Conservation (phyloP, 2,329 filamentous ascomycete genomes). For the Fusarium sp. region DNA sequence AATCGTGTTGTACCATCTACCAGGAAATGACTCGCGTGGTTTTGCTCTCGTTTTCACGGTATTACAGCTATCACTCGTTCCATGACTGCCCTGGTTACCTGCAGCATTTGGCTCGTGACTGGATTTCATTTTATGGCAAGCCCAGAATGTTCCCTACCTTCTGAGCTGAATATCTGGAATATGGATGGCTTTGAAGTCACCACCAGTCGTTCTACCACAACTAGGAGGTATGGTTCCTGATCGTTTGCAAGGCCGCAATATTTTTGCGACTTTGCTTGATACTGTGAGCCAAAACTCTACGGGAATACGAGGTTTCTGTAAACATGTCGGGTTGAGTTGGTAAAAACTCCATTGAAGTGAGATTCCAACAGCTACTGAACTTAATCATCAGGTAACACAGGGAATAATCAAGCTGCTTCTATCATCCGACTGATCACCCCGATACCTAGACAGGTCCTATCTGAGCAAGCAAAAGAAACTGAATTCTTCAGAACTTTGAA, state of each 20-base stretch:
- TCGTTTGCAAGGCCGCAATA: not conserved
- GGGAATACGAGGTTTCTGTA: too few relatives aligned
- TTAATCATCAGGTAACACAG: not conserved
- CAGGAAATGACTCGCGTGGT: not conserved
- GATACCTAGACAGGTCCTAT: too few relatives aligned
- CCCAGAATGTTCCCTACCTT: not conserved
- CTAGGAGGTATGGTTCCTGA: not conserved
- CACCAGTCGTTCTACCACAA: not conserved
- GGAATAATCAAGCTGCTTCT: too few relatives aligned
- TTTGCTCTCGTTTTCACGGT: not conserved
- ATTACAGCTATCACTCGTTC: not conserved
- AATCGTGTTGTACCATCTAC: not conserved
- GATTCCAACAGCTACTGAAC: too few relatives aligned
- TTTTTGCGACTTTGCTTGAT: not conserved
- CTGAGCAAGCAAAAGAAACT: not conserved
- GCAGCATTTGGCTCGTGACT: not conserved
- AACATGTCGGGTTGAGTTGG: not conserved
- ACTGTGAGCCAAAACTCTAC: not conserved
- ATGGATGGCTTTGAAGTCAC: not conserved
- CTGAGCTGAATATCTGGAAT: not conserved
- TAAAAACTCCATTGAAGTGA: too few relatives aligned
- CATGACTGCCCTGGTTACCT: not conserved
- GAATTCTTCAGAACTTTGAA: not conserved
- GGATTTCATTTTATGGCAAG: not conserved
- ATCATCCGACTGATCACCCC: too few relatives aligned